Conservation (phyloP, 352 stramenopile genomes). For the Phytopythium vexans region DNA sequence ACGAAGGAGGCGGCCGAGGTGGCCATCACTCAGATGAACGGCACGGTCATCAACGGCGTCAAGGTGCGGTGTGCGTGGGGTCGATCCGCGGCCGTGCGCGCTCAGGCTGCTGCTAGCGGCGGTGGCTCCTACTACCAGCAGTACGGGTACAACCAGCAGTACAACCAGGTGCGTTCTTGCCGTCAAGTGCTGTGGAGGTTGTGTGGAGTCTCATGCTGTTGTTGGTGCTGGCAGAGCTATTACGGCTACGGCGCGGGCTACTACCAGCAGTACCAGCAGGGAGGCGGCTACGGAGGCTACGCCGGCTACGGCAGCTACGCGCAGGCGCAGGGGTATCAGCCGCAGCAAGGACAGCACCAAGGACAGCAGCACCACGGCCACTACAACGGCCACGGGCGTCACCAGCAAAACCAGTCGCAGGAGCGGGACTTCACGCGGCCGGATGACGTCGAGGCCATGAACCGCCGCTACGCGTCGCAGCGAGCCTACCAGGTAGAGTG, state of each 20-base stretch:
- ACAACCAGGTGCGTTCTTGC: conserved; percentile 30
- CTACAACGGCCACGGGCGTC: conserved; percentile 22
- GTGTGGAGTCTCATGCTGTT: conserved; percentile 1
- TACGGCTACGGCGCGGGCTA: conserved; percentile 64
- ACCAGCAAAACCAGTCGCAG: conserved; percentile 30
- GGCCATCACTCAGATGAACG: conserved; percentile 90
- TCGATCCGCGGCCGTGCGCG: conserved; percentile 61
- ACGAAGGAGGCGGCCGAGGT: conserved; percentile 78
- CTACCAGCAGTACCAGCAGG: conserved; percentile 53
- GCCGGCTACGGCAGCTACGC: conserved; percentile 48
- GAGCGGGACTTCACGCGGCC: conserved; percentile 68
- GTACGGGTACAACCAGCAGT: conserved; percentile 39
- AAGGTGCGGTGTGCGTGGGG: conserved; percentile 90
- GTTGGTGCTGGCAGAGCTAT: conserved; percentile 31
- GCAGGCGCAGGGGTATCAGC: conserved; percentile 35
- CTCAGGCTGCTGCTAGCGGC: conserved; percentile 16
- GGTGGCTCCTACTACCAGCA: conserved; percentile 50
- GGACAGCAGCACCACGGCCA: conserved; percentile 36
- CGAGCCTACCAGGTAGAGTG: conserved; percentile 73
- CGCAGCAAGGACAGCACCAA: conserved; percentile 31
- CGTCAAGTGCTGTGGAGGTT: not conserved
- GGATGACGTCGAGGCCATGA: conserved; percentile 74
- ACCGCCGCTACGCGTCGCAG: conserved; percentile 74
- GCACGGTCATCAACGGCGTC: conserved; percentile 64
- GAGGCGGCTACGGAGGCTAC: conserved; percentile 29